Base-by-base conservation (phyloP, 768 basidiomycete species). In the Mycena sanguinolenta region DNA sequence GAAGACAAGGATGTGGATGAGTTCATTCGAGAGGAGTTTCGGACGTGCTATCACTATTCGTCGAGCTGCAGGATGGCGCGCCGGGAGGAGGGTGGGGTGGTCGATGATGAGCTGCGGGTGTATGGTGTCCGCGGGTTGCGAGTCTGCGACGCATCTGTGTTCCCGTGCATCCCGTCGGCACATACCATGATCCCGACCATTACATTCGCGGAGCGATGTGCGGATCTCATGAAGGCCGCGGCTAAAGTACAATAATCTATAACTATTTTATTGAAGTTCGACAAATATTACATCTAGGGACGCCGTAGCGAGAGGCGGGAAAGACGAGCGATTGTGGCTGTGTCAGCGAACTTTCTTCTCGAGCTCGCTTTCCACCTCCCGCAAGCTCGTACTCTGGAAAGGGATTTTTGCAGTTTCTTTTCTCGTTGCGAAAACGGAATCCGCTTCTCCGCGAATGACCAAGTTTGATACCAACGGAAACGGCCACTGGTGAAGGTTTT, bases 41-140 rank as follows among this genome's bases (percentile, higher is more conserved):
- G 76, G 19, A 78, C 79, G 25, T 71, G 74, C 42, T 80, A 74
- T 57, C 81, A 82, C 59, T 81, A 81, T 58, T 54, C 81, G 17
- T 73, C 72, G 2, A 46, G 69, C 2, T 75, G 74, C 57, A 28
- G 68, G 12, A 75, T 75, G 74, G 73, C 70, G n/a, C 27, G 32
- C 13, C 38, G 62, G 3, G 70, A 67, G 36, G 60, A 71, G 5
- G 67, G 67, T 6, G 87, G 87, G 44, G 85, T 87, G 7, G 85
- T 89, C 50, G 83, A 85, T 70, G 81, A 83, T 44, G 75, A 81
- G n/a, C 71, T 86, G 23, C 70, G 75, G 28, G 87, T 88, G 1
- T 83, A 87, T 75, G 87, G 87, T 19, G 77, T 84, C 1, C 57
- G 67, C 34, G 83, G 83, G 63, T 69, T 88, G 42, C 80, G 87